Evolutionary conservation across 768 basidiomycete genomes (phyloP), one percentile per base, ranked within the genome.

Genomic region (Russula sp.): DNA sequence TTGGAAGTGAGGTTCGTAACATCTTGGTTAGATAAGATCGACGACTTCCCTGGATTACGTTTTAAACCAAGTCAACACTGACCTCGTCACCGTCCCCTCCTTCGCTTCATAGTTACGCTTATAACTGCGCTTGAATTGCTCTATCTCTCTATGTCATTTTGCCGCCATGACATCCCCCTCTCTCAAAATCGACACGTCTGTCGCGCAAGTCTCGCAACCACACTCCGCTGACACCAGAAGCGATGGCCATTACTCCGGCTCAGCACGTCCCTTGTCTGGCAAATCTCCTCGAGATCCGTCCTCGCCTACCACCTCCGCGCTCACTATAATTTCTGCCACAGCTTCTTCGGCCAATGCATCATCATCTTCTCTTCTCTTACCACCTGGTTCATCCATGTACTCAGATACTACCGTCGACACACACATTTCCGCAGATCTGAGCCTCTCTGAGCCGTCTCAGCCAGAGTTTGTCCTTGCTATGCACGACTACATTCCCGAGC

Each of bases 401-500:
- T 63, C 67, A 2, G 59, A 66, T 14, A 69, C 70, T 38, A 56
- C 61, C 38, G 58, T 67, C 18, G 61, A 69, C 5, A 64, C 63
- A 35, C 11, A 65, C 65, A 0, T 54, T 50, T 22, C 60, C 14
- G 39, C 68, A 60, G 64, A 64, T 53, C 32, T 61, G 43, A 52
- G 56, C 8, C 51, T 38, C 20, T 34, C 56, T 29, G 63, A 62
- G 47, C 32, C 32, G 56, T n/a, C 48, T 51, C 50, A 64, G 61
- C 73, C 82, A 18, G 90, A 91, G 70, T 93, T 86, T 72, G 93
- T 95, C 5, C 76, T 92, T 25, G 93, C 96, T 3, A 88, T 96
- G 79, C 94, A 98, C 71, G 93, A 97, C 72, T 98, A 93, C 69
- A 70, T 75, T 25, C 88, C 90, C 32, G 81, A 87, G 35, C 79